Conservation (phyloP, 192 early-diverging fungal species). For the Rhizophagus clarus region DNA sequence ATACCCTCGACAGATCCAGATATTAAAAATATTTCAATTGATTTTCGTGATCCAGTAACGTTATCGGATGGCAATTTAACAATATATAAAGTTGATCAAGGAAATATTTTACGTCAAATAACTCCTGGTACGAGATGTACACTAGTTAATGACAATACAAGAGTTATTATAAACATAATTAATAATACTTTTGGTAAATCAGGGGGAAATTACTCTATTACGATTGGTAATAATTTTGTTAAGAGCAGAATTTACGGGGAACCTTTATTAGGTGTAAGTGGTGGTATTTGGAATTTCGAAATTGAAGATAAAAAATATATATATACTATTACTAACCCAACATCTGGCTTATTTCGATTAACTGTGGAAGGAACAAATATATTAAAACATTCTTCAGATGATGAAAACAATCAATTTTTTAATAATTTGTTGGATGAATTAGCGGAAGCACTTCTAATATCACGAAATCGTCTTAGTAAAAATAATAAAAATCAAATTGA, state of each 20-base stretch:
- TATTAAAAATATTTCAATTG: too few species aligned
- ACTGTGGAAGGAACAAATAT: not conserved
- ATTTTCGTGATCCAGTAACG: too few species aligned
- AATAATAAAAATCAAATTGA: not conserved
- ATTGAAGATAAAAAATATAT: not conserved
- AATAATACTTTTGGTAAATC: not conserved
- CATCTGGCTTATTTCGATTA: not conserved
- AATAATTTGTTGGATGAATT: not conserved
- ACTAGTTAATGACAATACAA: not conserved
- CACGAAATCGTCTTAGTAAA: not conserved
- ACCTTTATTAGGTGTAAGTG: not conserved
- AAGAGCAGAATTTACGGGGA: not conserved
- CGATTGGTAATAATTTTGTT: constrained; percentile 4
- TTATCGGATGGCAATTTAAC: too few species aligned
- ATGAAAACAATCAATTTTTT: not conserved
- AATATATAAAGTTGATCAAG: too few species aligned
- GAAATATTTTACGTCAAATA: too few species aligned
- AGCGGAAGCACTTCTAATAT: not conserved
- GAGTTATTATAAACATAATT: not conserved
- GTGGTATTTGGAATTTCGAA: not conserved
- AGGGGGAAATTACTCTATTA: not conserved
- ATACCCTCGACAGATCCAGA: too few species aligned
- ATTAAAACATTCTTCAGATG: too few species aligned
- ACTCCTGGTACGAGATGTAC: not conserved
- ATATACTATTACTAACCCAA: not conserved